These are phyloP conservation scores for Dipteronia sinensis DNA, from an alignment of 345 rosid genomes.

Conservation along the genomic window DNA sequence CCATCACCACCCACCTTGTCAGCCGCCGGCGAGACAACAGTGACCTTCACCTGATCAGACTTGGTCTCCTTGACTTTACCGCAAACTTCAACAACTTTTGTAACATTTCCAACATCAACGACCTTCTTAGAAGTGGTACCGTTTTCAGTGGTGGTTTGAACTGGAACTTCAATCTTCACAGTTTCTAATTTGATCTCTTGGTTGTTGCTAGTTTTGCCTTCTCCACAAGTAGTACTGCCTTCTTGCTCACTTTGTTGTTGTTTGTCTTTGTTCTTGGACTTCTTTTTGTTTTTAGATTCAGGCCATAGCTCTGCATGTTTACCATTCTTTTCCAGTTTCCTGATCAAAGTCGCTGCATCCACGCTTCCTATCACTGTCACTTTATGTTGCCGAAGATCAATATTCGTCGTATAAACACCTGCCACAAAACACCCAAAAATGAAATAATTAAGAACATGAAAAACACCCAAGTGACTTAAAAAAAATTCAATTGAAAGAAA, in stretches of 20 bases:
- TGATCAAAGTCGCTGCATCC: constrained; percentile 51
- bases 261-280: constrained; percentile 43
- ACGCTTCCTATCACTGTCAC: constrained; percentile 64
- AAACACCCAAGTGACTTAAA: too few species aligned
- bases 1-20: constrained; percentile 31
- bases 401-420: constrained; percentile 70
- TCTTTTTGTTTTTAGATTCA: constrained; percentile 41
- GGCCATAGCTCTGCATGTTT: constrained; percentile 71
- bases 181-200: constrained; percentile 19
- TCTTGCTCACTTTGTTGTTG: constrained; percentile 42
- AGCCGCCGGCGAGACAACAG: constrained; percentile 27
- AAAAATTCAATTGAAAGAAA: too few species aligned
- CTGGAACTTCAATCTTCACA: constrained; percentile 19
- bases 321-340: constrained; percentile 63
- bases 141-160: constrained; percentile 19
- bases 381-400: constrained; percentile 66
- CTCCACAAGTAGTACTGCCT: constrained; percentile 27
- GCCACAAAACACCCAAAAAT: not conserved
- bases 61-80: constrained; percentile 31
- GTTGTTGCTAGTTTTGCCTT: constrained; percentile 17
- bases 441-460: too few species aligned
- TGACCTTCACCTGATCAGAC: constrained; percentile 25
- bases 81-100: constrained; percentile 16
- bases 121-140: constrained; percentile 23
- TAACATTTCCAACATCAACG: constrained; percentile 12